Evolutionary conservation across 2,329 filamentous ascomycete genomes (phyloP).

Genomic region (Trichophyton simii): DNA sequence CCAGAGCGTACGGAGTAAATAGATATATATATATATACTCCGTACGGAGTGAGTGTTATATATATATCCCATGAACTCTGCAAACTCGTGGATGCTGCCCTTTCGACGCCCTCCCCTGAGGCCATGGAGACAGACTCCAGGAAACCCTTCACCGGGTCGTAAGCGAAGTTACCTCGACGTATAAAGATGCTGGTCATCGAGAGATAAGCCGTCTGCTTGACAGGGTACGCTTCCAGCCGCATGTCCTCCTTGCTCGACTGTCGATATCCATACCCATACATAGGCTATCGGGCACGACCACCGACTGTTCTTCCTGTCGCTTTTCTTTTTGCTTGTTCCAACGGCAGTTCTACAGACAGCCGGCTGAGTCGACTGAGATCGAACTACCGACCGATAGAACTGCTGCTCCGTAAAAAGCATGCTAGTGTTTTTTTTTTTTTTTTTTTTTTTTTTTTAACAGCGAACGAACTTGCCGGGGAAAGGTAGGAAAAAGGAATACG

Average conservation of each 20-base stretch:
- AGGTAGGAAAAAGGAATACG: not conserved
- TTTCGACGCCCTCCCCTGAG: not conserved
- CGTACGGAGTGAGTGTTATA: not conserved
- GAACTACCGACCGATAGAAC: not conserved
- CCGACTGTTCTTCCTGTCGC: not conserved
- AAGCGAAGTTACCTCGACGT: constrained; percentile 2
- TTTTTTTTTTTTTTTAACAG: not conserved
- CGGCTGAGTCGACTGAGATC: not conserved
- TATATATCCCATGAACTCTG: not conserved
- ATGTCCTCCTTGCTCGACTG: not conserved
- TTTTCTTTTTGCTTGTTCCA: not conserved
- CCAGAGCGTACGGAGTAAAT: not conserved
- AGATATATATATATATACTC: not conserved
- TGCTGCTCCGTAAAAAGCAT: not conserved
- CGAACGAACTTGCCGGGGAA: not conserved
- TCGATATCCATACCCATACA: too few relatives aligned
- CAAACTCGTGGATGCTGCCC: not conserved
- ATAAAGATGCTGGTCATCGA: not conserved
- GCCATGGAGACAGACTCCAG: not conserved
- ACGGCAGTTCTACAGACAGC: not conserved
- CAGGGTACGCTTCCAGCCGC: constrained; percentile 1
- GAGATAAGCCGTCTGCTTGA: not conserved
- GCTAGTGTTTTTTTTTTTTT: not conserved
- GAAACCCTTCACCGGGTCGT: not conserved
- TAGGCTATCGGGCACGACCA: not conserved